Evolutionary conservation across 2,329 filamentous ascomycete species (phyloP), one percentile per base, ranked within the genome.

Genomic region (Venturia nashicola): DNA sequence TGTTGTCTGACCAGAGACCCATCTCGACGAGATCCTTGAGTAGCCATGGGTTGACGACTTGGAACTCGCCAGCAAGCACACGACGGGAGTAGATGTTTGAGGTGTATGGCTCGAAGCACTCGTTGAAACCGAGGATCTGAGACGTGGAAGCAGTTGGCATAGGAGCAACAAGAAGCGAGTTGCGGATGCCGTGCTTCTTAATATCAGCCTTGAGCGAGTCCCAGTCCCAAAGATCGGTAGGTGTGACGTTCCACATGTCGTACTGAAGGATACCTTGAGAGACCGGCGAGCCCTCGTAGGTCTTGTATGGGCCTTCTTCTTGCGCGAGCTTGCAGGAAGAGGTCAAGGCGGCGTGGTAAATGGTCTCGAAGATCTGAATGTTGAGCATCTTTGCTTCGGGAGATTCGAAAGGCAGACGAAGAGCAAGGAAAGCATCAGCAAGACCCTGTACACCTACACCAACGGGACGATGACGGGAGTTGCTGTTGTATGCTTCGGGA

Each of bases 21-120:
- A 97, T 90, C 73, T 99, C 94, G 69, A 99, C 94, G 39, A 99
- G 86, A 72, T 99, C 94, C 83, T 96, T 97, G 66, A 99, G 86
- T 67, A 99, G 80, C 94, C 94, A 99, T 62, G 94, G 94, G 82
- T 99, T 99, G 76, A 99, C 94, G 63, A 99, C 91, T 80, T 99
- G 94, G 86, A 99, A 99, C 77, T 99, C 94, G 71, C 94, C 94
- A 69, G 94, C 94, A 71, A 99, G 83, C 64, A 99, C 94, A 83
- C 94, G 93, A 68, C 94, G 93, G 70, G 93, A 96, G 82, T 99
- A 99, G 76, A 99, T 99, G 83, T 99, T 99, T 70, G 93, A 97
- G 5, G 94, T 99, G 81, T 99, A 99, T 48, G 94, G 94, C 83
- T 99, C 94, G 75, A 99, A 99, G 83, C 94, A 99, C 80, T 99